Conservation (phyloP, 495 filamentous ascomycete species). For the Penicillium chermesinum region DNA sequence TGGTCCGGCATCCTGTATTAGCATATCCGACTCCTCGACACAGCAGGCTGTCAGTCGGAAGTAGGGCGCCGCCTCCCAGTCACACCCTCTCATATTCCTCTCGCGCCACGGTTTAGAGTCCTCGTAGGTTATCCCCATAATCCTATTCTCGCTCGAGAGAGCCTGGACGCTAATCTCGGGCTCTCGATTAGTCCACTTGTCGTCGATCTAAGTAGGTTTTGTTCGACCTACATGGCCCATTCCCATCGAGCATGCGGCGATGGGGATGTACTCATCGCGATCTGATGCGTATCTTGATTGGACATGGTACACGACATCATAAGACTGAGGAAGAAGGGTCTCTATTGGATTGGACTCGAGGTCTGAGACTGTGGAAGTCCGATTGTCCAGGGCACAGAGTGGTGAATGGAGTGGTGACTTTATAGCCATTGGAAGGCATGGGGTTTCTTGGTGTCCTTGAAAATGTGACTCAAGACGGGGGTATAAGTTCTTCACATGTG, state of each 20-base stretch:
- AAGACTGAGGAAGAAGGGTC: no score
- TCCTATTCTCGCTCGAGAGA: constrained; percentile 6
- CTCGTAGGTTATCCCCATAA: constrained; percentile 9
- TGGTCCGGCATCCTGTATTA: constrained; percentile 10
- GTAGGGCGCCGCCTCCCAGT: constrained; percentile 12
- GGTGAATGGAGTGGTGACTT: no score
- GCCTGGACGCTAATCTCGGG: constrained; percentile 10
- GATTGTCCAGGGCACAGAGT: neutral
- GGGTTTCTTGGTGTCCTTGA: no score
- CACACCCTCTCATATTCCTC: constrained; percentile 2
- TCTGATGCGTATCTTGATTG: neutral
- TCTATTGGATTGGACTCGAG: no score
- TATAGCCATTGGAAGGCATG: no score
- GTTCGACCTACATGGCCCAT: constrained; percentile 3
- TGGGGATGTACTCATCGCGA: neutral
- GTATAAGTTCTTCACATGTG: no score
- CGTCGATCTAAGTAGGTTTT: neutral
- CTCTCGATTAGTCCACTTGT: neutral
- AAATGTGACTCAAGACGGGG: no score
- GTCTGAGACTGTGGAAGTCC: no score
- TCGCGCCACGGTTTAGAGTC: constrained; percentile 8
- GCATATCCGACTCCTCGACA: constrained; percentile 6
- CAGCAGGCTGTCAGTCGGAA: constrained; percentile 5
- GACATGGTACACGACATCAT: no score
- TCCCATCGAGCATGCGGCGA: constrained; percentile 8